Evolutionary conservation across 768 basidiomycete species (phyloP).

Genomic region (Tulasnella sp.): DNA sequence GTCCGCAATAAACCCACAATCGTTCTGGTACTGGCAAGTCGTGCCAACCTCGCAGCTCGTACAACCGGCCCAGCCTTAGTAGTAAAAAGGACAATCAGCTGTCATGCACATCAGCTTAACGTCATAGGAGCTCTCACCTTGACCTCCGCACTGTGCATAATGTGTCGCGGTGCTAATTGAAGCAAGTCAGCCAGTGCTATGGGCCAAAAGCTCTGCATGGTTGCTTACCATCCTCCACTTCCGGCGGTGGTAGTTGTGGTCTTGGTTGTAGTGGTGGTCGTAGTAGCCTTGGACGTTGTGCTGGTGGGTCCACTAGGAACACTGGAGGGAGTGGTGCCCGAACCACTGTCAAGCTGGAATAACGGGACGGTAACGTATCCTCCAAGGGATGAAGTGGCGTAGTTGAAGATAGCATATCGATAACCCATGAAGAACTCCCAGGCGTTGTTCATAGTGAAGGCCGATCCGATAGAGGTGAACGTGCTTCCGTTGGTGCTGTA

Average conservation of each 20-base stretch:
- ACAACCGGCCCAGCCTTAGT: neutral
- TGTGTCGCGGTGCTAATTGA: neutral
- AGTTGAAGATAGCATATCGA: conserved; percentile 21
- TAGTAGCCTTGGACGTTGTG: neutral
- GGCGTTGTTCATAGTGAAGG: conserved; percentile 12
- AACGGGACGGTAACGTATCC: conserved; percentile 14
- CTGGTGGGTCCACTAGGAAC: neutral
- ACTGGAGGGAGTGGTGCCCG: neutral
- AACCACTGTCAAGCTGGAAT: conserved; percentile 7
- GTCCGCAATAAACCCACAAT: neutral
- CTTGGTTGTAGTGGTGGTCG: neutral
- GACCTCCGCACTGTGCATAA: neutral
- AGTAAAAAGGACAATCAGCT: neutral
- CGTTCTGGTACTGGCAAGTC: neutral
- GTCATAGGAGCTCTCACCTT: neutral
- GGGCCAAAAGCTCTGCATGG: no score
- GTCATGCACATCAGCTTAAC: neutral
- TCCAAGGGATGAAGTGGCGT: conserved; percentile 15
- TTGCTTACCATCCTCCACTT: neutral
- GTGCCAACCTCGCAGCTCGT: neutral
- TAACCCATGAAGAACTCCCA: conserved; percentile 21
- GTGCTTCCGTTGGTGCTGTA: conserved; percentile 18
- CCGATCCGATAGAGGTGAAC: neutral
- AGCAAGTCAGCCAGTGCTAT: no score
- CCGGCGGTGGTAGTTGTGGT: neutral